These are phyloP conservation scores for Pseudocercospora musae DNA, from an alignment of 2,329 filamentous ascomycete genomes.

Conservation along the genomic window DNA sequence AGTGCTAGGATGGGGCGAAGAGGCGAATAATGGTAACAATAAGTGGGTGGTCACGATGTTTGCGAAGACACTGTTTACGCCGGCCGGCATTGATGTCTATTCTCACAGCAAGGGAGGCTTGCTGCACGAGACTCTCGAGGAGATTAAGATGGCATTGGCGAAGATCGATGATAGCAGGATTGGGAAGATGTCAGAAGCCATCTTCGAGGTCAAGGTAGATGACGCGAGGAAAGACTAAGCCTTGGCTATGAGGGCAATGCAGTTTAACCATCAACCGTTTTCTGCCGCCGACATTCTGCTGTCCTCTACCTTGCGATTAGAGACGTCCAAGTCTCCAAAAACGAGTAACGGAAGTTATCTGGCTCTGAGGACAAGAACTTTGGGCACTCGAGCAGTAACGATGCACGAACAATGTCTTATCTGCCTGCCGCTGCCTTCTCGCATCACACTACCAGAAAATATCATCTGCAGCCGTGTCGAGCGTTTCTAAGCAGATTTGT, in stretches of 20 bases:
- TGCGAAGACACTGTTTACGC: slow-evolving; percentile 76
- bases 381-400: background rate
- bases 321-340: background rate
- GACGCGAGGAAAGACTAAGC: slow-evolving; percentile 23
- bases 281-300: background rate
- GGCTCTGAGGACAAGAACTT: background rate
- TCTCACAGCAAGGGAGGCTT: slow-evolving; percentile 61
- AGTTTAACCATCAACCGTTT: background rate
- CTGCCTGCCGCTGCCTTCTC: background rate
- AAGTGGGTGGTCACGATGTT: slow-evolving; percentile 82
- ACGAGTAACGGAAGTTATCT: background rate
- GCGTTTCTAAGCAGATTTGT: background rate
- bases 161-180: slow-evolving; percentile 52
- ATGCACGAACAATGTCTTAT: background rate
- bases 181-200: slow-evolving; percentile 49
- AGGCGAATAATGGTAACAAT: slow-evolving; percentile 36
- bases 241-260: background rate
- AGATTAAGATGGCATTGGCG: slow-evolving; percentile 55
- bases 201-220: slow-evolving; percentile 48
- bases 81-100: slow-evolving; percentile 78
- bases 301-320: background rate
- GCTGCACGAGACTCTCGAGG: slow-evolving; percentile 54
- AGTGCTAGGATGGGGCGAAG: slow-evolving; percentile 70
- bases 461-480: background rate
- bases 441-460: background rate